phyloP scores from a whole-genome alignment of 495 filamentous ascomycete species.

The Pseudevernia furfuracea region DNA sequence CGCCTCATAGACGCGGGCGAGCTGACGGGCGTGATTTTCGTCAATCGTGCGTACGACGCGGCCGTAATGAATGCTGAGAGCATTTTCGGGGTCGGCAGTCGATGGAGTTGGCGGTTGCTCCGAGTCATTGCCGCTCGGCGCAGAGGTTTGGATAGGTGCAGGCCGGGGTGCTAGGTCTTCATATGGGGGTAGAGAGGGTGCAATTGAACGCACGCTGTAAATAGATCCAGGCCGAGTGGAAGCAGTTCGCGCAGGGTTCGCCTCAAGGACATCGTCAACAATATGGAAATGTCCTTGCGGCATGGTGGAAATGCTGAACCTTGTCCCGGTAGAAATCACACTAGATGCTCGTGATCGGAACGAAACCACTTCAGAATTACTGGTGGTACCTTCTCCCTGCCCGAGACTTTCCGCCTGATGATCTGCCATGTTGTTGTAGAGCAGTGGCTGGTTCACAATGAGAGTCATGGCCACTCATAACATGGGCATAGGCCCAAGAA shows the following conservation, averaged over 20 bases:
- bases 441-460: not conserved
- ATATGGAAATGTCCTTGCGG: constrained; percentile 13
- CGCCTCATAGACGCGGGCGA: constrained; percentile 18
- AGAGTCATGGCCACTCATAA: not conserved
- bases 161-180: constrained; percentile 2
- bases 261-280: constrained; percentile 10
- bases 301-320: constrained; percentile 19
- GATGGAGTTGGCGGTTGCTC: constrained; percentile 14
- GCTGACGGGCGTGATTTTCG: constrained; percentile 20
- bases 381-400: not conserved
- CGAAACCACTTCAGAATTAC: constrained; percentile 1
- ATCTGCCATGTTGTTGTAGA: not conserved
- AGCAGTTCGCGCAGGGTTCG: not conserved
- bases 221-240: constrained; percentile 12
- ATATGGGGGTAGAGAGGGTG: constrained; percentile 21
- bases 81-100: constrained; percentile 25
- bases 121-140: constrained; percentile 3
- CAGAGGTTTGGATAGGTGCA: not conserved
- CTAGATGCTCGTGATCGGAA: constrained; percentile 21
- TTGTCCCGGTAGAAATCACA: constrained; percentile 23
- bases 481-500: not conserved
- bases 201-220: constrained; percentile 16
- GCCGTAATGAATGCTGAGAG: constrained; percentile 27
- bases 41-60: constrained; percentile 29
- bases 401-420: not conserved